These are phyloP conservation scores for Lentinula sp. DNA, from an alignment of 768 basidiomycete species.

Conservation along the genomic window DNA sequence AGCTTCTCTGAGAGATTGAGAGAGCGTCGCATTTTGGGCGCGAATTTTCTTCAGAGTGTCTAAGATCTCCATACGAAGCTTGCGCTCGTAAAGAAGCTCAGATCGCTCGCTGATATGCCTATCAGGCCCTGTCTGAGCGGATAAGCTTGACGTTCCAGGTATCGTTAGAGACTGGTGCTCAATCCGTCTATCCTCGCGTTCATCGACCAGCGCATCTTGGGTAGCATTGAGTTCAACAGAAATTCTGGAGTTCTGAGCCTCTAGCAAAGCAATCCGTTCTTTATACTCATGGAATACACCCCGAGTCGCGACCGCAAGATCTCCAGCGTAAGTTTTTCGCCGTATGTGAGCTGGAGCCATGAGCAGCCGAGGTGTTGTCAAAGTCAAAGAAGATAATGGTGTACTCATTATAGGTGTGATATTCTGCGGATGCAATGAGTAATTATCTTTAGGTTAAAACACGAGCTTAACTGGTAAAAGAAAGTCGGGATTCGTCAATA, in stretches of 20 bases:
- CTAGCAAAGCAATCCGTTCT: slow-evolving; percentile 16
- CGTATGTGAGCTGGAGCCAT: slow-evolving; percentile 5
- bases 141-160: slow-evolving; percentile 7
- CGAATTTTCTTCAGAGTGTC: slow-evolving; percentile 20
- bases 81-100: slow-evolving; percentile 17
- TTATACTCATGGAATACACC: slow-evolving; percentile 15
- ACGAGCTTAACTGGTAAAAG: not conserved
- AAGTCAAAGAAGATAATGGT: slow-evolving; percentile 16
- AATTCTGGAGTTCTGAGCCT: slow-evolving; percentile 14
- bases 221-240: slow-evolving; percentile 16
- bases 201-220: slow-evolving; percentile 14
- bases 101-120: slow-evolving; percentile 10
- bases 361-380: slow-evolving; percentile 14
- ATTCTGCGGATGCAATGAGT: not conserved
- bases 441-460: too few relatives aligned
- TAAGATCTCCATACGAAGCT: slow-evolving; percentile 16
- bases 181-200: slow-evolving; percentile 12
- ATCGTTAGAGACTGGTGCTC: not conserved
- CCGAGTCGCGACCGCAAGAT: slow-evolving; percentile 12
- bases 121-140: slow-evolving; percentile 6
- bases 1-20: slow-evolving; percentile 16
- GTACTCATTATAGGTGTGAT: slow-evolving; percentile 5
- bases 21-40: slow-evolving; percentile 16
- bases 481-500: not conserved
- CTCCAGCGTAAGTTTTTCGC: slow-evolving; percentile 16